Evolutionary conservation across 2,329 filamentous ascomycete genomes (phyloP), one percentile per base, ranked within the genome.

Genomic region (Fusarium pininemorale): DNA sequence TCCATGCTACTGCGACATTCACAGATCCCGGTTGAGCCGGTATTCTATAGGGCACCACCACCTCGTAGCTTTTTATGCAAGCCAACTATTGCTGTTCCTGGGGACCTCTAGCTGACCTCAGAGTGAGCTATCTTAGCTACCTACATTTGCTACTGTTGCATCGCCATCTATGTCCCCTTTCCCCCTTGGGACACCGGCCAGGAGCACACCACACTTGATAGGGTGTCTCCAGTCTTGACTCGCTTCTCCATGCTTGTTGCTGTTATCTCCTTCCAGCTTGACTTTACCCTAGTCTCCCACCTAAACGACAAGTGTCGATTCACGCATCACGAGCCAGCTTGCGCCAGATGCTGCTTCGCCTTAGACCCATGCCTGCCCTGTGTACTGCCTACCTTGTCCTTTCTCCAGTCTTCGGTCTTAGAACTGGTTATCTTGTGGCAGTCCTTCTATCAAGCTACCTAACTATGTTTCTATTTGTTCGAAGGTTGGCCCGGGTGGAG

Each of bases 131-230:
- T 59, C 47, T 68, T 68, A 50, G 39, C 50, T 44, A 35, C 51
- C 47, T 62, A 24, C 39, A 39, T 73, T 55, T 72, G 58, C 64
- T 70, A 47, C 58, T 39, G 64, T 71, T 59, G 69, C 63, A 71
- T 69, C 44, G 59, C 56, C 73, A 41, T 64, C 41, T 30, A 51
- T 45, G 63, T 50, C 47, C 50, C 67, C 44, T 69, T 75, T 62
- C 69, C 74, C 26, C 38, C 74, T 78, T 72, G 39, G 66, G 73
- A 69, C 74, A 77, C 76, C 76, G 73, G 74, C 66, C 63, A 73
- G 70, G 62, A 63, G 59, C 60, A 63, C 64, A 60, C 57, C 53
- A 42, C 57, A 60, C 41, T 38, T 41, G 61, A 66, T 70, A 70
- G 53, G 59, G 56, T 37, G 50, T 55, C 60, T 70, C 45, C 47